Conservation (phyloP, 495 filamentous ascomycete species). For the Rusavskia elegans region DNA sequence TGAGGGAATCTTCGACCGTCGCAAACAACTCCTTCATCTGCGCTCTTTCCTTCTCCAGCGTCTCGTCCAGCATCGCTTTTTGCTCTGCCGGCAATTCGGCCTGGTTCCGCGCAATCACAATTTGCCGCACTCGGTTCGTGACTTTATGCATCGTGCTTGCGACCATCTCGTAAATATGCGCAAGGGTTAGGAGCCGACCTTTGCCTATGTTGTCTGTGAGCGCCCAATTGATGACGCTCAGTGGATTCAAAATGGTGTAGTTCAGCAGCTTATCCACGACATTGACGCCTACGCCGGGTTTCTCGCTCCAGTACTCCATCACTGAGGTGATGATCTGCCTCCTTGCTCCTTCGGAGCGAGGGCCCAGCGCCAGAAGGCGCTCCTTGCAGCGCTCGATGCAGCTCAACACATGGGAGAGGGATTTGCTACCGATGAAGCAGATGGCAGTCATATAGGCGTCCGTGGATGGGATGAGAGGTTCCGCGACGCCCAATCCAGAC, state of each 20-base stretch:
- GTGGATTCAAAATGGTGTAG: slow-evolving; percentile 79
- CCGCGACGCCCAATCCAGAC: slow-evolving; percentile 41
- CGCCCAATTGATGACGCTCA: slow-evolving; percentile 78
- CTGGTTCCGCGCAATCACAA: slow-evolving; percentile 44
- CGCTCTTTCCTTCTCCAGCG: slow-evolving; percentile 44
- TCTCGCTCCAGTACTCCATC: slow-evolving; percentile 83
- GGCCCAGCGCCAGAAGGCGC: slow-evolving; percentile 62
- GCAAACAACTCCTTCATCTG: slow-evolving; percentile 67
- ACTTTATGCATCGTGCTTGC: slow-evolving; percentile 82
- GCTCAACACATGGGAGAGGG: slow-evolving; percentile 85
- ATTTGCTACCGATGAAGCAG: slow-evolving; percentile 84
- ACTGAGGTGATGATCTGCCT: slow-evolving; percentile 82
- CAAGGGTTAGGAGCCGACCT: slow-evolving; percentile 51
- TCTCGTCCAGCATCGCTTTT: slow-evolving; percentile 44
- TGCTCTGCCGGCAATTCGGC: slow-evolving; percentile 42
- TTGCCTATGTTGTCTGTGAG: slow-evolving; percentile 45
- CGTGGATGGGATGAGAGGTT: slow-evolving; percentile 67
- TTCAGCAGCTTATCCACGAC: slow-evolving; percentile 96
- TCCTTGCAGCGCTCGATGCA: slow-evolving; percentile 95
- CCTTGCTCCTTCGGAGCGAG: slow-evolving; percentile 52
- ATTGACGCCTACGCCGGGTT: slow-evolving; percentile 81
- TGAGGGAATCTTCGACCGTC: slow-evolving; percentile 63
- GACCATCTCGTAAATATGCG: slow-evolving; percentile 78
- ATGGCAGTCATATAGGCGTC: slow-evolving; percentile 88
- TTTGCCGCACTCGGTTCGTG: slow-evolving; percentile 73